Conservation (phyloP, 192 early-diverging fungal genomes). For the Backusella tuberculispora region DNA sequence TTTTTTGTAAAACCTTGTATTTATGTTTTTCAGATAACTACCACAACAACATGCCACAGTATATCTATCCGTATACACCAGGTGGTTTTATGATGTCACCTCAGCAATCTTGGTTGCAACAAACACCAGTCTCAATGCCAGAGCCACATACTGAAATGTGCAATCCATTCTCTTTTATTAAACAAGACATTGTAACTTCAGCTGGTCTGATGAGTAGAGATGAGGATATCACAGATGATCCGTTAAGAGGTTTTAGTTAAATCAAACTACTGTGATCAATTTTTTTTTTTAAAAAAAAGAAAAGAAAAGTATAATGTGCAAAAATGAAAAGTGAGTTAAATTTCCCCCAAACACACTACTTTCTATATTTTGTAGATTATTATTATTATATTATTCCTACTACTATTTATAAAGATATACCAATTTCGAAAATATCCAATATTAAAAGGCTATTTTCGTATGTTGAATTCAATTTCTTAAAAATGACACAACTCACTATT, state of each 20-base stretch:
- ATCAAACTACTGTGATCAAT: too few relatives aligned
- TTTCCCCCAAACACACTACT: too few relatives aligned
- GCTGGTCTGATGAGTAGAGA: slow-evolving; percentile 16
- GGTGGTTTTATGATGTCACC: slow-evolving; percentile 4
- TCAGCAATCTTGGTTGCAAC: slow-evolving; percentile 12
- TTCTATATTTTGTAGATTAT: too few relatives aligned
- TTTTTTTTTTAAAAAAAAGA: too few relatives aligned
- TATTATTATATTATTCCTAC: too few relatives aligned
- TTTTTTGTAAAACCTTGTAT: neutral
- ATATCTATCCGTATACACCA: slow-evolving; percentile 10
- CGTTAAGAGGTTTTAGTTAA: neutral
- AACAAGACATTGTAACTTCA: slow-evolving; percentile 3
- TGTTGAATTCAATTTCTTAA: too few relatives aligned
- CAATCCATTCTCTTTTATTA: neutral
- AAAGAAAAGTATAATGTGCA: too few relatives aligned
- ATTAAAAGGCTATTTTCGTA: too few relatives aligned
- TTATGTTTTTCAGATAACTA: neutral
- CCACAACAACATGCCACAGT: neutral
- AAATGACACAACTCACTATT: too few relatives aligned
- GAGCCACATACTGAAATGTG: slow-evolving; percentile 3
- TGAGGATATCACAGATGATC: neutral
- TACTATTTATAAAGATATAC: too few relatives aligned
- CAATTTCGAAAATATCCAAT: too few relatives aligned
- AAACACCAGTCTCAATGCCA: slow-evolving; percentile 4
- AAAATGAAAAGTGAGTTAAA: too few relatives aligned